These are phyloP conservation scores for Nitzschia palea DNA, from an alignment of 108 stramenopile species.

Conservation along the genomic window DNA sequence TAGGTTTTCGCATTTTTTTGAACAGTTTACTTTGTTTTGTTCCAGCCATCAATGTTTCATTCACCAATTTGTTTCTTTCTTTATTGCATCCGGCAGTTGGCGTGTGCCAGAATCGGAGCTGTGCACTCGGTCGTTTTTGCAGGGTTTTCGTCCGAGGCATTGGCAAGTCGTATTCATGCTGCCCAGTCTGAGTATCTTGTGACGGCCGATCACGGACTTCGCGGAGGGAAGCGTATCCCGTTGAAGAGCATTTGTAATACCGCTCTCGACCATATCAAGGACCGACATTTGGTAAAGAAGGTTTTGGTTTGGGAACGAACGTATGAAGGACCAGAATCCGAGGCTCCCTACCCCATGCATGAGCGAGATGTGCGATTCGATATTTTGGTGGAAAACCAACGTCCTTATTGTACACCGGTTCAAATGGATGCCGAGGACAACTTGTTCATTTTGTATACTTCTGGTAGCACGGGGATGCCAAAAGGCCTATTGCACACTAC, in stretches of 20 bases:
- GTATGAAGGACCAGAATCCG: constrained; percentile 32
- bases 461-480: constrained; percentile 94
- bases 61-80: background rate
- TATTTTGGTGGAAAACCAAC: constrained; percentile 71
- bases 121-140: constrained; percentile 98
- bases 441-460: constrained; percentile 96
- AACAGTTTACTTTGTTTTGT: background rate
- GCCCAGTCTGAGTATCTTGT: constrained; percentile 83
- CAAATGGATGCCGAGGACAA: constrained; percentile 94
- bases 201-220: constrained; percentile 85
- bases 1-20: background rate
- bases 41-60: background rate
- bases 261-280: constrained; percentile 67
- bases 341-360: constrained; percentile 44
- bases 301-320: constrained; percentile 90
- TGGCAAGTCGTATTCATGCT: constrained; percentile 90
- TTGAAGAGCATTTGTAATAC: constrained; percentile 92
- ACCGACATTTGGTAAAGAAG: constrained; percentile 67
- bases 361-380: constrained; percentile 87
- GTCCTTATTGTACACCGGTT: constrained; percentile 95
- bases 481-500: constrained; percentile 95
- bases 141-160: constrained; percentile 92
- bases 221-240: constrained; percentile 81
- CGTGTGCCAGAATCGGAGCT: constrained; percentile 97
- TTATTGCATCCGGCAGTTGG: constrained; percentile 32